A percentile compares a stretch with the other conserved stretches of the same genome.
phyloP scores from a whole-genome alignment of 2,329 filamentous ascomycete genomes.

The Hypoxylon sp. region DNA sequence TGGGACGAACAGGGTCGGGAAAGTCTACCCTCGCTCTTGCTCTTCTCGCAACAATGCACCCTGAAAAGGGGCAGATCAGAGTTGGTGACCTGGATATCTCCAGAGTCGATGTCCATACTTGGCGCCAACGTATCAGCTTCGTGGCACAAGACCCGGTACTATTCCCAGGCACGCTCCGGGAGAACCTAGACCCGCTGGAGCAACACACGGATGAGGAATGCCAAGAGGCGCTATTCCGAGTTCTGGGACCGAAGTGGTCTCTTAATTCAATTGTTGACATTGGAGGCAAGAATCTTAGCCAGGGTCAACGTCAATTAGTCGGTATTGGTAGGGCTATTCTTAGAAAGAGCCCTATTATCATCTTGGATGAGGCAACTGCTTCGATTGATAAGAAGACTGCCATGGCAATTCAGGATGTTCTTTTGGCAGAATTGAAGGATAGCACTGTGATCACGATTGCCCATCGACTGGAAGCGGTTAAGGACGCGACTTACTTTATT shows the following conservation, averaged over 20 bases:
- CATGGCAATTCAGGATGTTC: conserved; percentile 68
- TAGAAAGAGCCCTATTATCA: conserved; percentile 71
- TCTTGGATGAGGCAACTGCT: conserved; percentile 76
- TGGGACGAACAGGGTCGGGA: conserved; percentile 87
- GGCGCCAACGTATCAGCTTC: conserved; percentile 72
- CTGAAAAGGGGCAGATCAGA: conserved; percentile 64
- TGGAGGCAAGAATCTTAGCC: conserved; percentile 73
- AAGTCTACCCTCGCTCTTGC: conserved; percentile 82
- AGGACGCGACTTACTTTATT: conserved; percentile 69
- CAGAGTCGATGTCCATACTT: conserved; percentile 66
- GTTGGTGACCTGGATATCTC: conserved; percentile 70
- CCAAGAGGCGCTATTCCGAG: conserved; percentile 68
- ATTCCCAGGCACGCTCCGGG: conserved; percentile 70
- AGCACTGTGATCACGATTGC: conserved; percentile 77
- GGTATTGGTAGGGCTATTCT: conserved; percentile 73
- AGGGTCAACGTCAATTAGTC: conserved; percentile 74
- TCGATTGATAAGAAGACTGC: conserved; percentile 74
- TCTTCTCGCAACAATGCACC: conserved; percentile 69
- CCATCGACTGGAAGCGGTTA: conserved; percentile 74
- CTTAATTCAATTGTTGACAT: conserved; percentile 69
- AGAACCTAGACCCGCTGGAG: conserved; percentile 78
- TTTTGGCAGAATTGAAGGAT: conserved; percentile 67
- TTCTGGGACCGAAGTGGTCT: conserved; percentile 67
- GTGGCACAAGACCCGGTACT: conserved; percentile 76
- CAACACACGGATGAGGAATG: conserved; percentile 69